These are phyloP conservation scores for Phytophthora sojae DNA, from an alignment of 352 stramenopile genomes.

Conservation along the genomic window DNA sequence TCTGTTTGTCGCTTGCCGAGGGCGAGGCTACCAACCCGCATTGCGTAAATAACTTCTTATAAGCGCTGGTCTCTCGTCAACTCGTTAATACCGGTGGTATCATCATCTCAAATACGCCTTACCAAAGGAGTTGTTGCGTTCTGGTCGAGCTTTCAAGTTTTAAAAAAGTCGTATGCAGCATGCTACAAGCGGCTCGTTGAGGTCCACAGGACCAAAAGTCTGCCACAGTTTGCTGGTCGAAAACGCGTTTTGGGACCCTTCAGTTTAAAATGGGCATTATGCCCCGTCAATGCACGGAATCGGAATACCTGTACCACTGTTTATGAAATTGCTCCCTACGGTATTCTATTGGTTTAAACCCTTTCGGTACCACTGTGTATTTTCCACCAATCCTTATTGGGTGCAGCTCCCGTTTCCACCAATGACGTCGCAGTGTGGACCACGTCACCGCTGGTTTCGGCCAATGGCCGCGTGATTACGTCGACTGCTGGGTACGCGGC, in stretches of 20 bases:
- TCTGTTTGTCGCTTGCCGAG: too few relatives aligned
- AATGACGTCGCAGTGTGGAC: background rate
- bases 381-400: background rate
- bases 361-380: background rate
- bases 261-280: background rate
- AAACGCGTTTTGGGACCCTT: background rate
- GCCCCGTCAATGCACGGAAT: background rate
- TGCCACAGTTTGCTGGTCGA: background rate
- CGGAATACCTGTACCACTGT: background rate
- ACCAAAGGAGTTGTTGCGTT: too few relatives aligned
- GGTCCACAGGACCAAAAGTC: too few relatives aligned
- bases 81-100: too few relatives aligned
- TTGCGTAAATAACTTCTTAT: too few relatives aligned
- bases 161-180: too few relatives aligned
- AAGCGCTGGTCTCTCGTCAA: too few relatives aligned
- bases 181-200: too few relatives aligned
- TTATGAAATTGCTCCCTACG: background rate
- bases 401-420: background rate
- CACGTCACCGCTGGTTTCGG: background rate
- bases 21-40: too few relatives aligned
- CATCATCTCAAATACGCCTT: too few relatives aligned
- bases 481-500: conserved; percentile 11
- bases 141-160: too few relatives aligned
- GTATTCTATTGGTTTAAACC: background rate
- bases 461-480: conserved; percentile 25